phyloP scores from a whole-genome alignment of 225 moss, liverwort and hornwort genomes.

The Polytrichum commune region DNA sequence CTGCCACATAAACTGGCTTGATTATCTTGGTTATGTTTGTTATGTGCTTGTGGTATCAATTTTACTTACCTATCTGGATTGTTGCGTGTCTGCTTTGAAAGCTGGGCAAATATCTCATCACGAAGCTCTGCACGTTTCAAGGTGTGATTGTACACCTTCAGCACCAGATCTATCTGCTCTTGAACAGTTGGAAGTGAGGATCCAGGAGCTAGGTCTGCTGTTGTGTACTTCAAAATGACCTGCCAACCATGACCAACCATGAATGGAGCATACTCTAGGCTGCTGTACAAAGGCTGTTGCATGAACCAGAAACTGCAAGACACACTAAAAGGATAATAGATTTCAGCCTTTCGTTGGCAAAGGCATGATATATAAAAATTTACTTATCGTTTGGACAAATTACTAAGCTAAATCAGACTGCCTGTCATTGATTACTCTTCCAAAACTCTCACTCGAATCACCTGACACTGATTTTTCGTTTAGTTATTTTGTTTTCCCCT shows the following conservation, averaged over 20 bases:
- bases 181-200: constrained; percentile 68
- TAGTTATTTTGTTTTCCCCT: too few species aligned
- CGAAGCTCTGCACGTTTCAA: constrained; percentile 93
- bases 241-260: constrained; percentile 23
- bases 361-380: too few species aligned
- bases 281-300: background rate
- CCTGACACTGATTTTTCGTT: too few species aligned
- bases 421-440: too few species aligned
- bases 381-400: too few species aligned
- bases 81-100: constrained; percentile 90
- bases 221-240: constrained; percentile 91
- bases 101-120: constrained; percentile 95
- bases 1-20: too few species aligned
- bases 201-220: constrained; percentile 60
- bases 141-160: constrained; percentile 96
- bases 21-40: too few species aligned
- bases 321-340: too few species aligned
- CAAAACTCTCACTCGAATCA: too few species aligned
- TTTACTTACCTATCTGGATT: constrained; percentile 74
- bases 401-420: too few species aligned
- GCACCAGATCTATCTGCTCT: constrained; percentile 88
- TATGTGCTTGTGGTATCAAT: background rate
- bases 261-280: background rate
- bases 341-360: too few species aligned
- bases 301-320: too few species aligned